A percentile compares a stretch with the other conserved stretches of the same genome.
Conservation (phyloP, 352 stramenopile genomes). For the Phytophthora meadii region DNA sequence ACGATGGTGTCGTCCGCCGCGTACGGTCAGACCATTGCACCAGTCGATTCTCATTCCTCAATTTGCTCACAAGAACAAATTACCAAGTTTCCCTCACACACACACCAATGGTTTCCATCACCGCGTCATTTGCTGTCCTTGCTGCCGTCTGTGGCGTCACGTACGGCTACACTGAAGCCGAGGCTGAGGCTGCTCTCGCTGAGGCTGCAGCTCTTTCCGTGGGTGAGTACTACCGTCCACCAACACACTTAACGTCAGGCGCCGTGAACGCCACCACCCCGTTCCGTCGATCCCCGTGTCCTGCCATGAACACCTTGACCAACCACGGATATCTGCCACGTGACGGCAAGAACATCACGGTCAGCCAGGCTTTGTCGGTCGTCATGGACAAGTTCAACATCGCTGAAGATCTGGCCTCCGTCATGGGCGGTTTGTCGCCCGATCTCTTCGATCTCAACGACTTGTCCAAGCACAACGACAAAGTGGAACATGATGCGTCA, state of each 20-base stretch:
- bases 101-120: constrained; percentile 23
- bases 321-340: constrained; percentile 59
- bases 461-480: constrained; percentile 32
- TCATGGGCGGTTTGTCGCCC: constrained; percentile 26
- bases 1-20: constrained; percentile 3
- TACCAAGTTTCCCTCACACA: constrained; percentile 1
- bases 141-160: constrained; percentile 13
- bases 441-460: constrained; percentile 35
- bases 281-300: constrained; percentile 50
- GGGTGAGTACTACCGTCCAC: constrained; percentile 45
- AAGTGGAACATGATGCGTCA: constrained; percentile 35
- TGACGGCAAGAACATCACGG: constrained; percentile 46
- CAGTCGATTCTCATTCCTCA: constrained; percentile 15
- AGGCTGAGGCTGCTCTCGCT: constrained; percentile 19
- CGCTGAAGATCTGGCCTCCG: constrained; percentile 27
- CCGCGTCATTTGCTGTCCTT: constrained; percentile 11
- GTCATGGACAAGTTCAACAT: constrained; percentile 51
- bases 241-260: constrained; percentile 33
- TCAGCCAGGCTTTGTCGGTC: constrained; percentile 27
- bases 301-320: constrained; percentile 56
- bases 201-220: constrained; percentile 14
- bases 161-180: constrained; percentile 29
- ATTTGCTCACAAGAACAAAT: constrained; percentile 29
- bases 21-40: neutral
- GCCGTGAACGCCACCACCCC: constrained; percentile 27